Evolutionary conservation across 148 eudicot genomes (phyloP).

Genomic region (Dianthus caryophyllus): DNA sequence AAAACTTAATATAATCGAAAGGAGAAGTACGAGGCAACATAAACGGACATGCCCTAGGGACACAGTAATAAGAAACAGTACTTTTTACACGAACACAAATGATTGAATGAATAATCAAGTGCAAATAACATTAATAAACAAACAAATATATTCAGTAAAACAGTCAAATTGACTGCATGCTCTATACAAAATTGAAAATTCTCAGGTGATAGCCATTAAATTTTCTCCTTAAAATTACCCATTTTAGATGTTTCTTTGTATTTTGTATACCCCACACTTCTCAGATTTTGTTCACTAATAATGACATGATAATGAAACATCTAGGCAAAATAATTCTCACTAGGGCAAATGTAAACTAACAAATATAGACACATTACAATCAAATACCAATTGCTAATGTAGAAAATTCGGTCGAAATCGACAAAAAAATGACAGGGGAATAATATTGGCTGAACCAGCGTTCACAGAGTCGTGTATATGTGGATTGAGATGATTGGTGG

Average conservation of each 20-base stretch:
- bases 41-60: too few relatives aligned
- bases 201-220: neutral
- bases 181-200: conserved; percentile 4
- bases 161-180: neutral
- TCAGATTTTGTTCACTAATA: conserved; percentile 22
- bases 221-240: neutral
- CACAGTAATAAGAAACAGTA: too few relatives aligned
- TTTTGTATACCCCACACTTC: conserved; percentile 25
- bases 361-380: conserved; percentile 3
- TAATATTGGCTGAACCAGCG: too few relatives aligned
- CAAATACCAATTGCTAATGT: neutral
- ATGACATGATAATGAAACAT: conserved; percentile 23
- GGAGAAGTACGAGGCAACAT: too few relatives aligned
- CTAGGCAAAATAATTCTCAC: conserved; percentile 18
- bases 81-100: neutral
- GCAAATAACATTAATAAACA: neutral
- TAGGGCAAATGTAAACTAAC: neutral
- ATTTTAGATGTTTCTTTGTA: neutral
- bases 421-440: neutral
- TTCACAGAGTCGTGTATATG: too few relatives aligned
- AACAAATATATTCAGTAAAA: neutral
- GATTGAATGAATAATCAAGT: too few relatives aligned
- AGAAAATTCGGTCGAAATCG: neutral
- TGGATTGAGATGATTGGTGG: too few relatives aligned
- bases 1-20: too few relatives aligned